These are phyloP conservation scores for Musa troglodytarum DNA, from an alignment of 176 grass and related monocot species.

Conservation along the genomic window DNA sequence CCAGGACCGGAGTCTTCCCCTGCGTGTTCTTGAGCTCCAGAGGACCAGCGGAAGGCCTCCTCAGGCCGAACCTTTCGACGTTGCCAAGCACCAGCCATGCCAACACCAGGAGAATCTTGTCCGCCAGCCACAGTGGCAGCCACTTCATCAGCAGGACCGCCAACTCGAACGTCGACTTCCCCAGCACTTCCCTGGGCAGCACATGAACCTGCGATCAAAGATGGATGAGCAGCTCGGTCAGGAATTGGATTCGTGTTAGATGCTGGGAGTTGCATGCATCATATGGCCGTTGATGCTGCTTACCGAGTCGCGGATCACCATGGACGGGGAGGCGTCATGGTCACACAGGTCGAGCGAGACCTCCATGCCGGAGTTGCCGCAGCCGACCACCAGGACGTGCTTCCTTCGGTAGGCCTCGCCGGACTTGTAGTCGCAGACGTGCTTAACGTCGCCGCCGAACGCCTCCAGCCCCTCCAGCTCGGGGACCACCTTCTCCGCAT, in stretches of 20 bases:
- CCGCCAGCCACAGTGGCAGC: conserved; percentile 3
- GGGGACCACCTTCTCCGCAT: not conserved
- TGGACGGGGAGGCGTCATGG: not conserved
- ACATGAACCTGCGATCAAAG: not conserved
- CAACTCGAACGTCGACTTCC: conserved; percentile 7
- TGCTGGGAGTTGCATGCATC: too few relatives aligned
- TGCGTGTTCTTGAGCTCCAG: conserved; percentile 11
- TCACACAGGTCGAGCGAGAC: conserved; percentile 4
- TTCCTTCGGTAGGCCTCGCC: not conserved
- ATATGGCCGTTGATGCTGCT: not conserved
- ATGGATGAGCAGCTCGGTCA: not conserved
- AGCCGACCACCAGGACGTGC: conserved; percentile 5
- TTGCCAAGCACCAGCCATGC: conserved; percentile 1
- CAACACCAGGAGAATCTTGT: conserved; percentile 5
- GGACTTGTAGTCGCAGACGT: conserved; percentile 11
- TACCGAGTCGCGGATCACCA: conserved; percentile 6
- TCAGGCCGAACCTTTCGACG: not conserved
- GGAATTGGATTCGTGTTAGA: not conserved
- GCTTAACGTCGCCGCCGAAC: conserved; percentile 4
- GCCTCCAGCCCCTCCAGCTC: not conserved
- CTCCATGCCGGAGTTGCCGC: conserved; percentile 13
- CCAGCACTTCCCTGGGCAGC: not conserved
- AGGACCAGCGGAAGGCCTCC: not conserved
- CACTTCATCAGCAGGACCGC: conserved; percentile 3
- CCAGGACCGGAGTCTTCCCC: conserved; percentile 4